Base-by-base conservation (phyloP, 331 rosid genomes). In the Saraca asoca region DNA sequence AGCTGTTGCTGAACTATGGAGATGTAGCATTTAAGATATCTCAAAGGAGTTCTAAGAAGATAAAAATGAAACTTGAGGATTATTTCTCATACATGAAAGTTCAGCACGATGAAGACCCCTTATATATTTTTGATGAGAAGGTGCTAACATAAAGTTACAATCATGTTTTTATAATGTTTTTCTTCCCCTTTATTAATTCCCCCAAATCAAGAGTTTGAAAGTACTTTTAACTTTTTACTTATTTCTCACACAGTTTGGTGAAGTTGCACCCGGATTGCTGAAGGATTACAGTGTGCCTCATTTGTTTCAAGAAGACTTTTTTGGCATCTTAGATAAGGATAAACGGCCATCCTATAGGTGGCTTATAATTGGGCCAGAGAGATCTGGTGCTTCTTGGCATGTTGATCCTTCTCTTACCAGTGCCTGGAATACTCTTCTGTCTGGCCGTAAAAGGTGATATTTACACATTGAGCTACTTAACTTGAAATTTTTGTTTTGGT, bases 351-450 rank as follows among this genome's bases (percentile, higher is more conserved):
- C 99, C 55, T 94, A 81, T 81, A 88, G 97, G 86, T 94, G 99
- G 97, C 79, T 94, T 74, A 90, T 94, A 61, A 83, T 90, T 75
- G 99, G 97, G 61, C 99, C 99, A 44, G 85, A 90, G 88, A 90
- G 97, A 80, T 94, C 99, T 69, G 99, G 99, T 57, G 97, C 99
- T 54, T 90, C 99, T 46, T 94, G 99, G 99, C 99, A 94, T 84
- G 95, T 94, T 80, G 99, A 94, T 86, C 99, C 99, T 42, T 87
- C 96, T 71, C 97, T 94, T 69, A 94, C 99, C 60, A 94, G 99
- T 77, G 99, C 99, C 61, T 90, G 99, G 99, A 90, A 94, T 80
- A 94, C 99, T 20, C 99, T 94, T 75, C 81, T 94, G 64, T 77
- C 80, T 41, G 99, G 99, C 49, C 91, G 89, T 62, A 94, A 94